Evolutionary conservation across 1,139 yeast genomes (phyloP), one percentile per base, ranked within the genome.

Genomic region (Blastobotrys aristatus): DNA sequence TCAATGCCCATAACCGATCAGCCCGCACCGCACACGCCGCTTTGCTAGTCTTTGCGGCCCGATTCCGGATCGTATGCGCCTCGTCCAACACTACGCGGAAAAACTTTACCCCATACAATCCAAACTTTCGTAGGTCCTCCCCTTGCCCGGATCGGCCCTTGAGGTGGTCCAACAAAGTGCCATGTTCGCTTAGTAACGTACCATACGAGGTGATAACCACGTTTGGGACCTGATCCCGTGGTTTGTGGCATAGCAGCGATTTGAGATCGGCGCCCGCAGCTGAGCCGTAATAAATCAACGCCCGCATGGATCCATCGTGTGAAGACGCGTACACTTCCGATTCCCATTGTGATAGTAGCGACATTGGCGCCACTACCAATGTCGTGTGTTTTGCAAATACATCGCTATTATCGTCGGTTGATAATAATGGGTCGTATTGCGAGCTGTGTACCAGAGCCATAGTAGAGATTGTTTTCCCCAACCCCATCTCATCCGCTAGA

Each of bases 401-500:
- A 43, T 43, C 14, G 47, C 52, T 27, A 37, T 26, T 30, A 26
- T 14, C 40, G n/a, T 24, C 42, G 4, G 16, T 24, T 3, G 35
- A 14, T 5, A 26, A 31, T 1, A 43, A 50, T 10, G 30, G 36
- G 16, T 46, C 36, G 44, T 57, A 50, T 40, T 48, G 46, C 40
- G 51, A 49, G 10, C 86, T 74, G 50, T 84, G 79, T 5, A 92
- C 71, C 45, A 92, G 67, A 0, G 97, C 77, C 52, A 88, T 66
- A 0, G 95, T 80, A 0, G 96, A 84, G 66, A 95, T 86, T 0
- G 97, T 92, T 64, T 92, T 92, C 52, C 98, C 98, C 43, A 92
- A 73, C 22, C 97, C 97, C 97, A 90, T 88, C 65, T 92, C 99
- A 67, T 92, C 99, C 0, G 98, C 99, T 47, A 92, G 70, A 50